Base-by-base conservation (phyloP, 2,329 filamentous ascomycete species). In the Talaromyces sp. region DNA sequence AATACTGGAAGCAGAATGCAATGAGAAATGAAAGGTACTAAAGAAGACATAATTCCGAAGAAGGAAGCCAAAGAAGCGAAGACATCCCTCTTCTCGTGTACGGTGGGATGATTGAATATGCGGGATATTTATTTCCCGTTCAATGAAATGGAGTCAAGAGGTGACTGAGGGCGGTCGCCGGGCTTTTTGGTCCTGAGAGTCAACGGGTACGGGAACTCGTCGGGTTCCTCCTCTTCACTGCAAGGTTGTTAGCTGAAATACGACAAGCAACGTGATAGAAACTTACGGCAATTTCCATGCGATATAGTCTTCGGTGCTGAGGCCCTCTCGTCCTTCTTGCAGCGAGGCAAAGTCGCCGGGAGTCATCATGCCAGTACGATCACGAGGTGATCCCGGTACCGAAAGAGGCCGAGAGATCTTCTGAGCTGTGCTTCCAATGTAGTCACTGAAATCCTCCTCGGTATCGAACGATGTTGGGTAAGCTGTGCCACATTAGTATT, bases 361-460 rank as follows among this genome's bases (percentile, higher is more conserved):
- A 0, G 95, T 99, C 95, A 99, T 98, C 92, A 97, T 96, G 60
- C 95, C 95, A 48, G 89, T 89, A 37, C 92, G 86, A 74, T 96
- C 93, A 65, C 93, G 85, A 9, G 95, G 95, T 18, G 92, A 96
- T 8, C 95, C 95, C 1, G 95, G 95, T 58, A 96, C 92, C 2
- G 92, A 97, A 77, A 98, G 88, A 7, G 95, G 95, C 56, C 95
- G 85, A 11, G 92, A 93, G 72, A 99, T 93, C 87, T 98, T 99
- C 73, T 93, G 89, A 70, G 97, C 93, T 3, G 92, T 91, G 39
- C 91, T 91, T 59, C 92, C 91, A 72, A 98, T 96, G 78, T 93
- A 95, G 74, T 95, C 90, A 66, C 90, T 91, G 71, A 92, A 92
- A 64, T 92, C 89, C 12, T 93, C 90, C 60, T 87, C 85, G 48